A percentile compares a stretch with the other conserved stretches of the same genome.
Conservation (phyloP, 208 protist species). For the Acanthamoeba sp. region DNA sequence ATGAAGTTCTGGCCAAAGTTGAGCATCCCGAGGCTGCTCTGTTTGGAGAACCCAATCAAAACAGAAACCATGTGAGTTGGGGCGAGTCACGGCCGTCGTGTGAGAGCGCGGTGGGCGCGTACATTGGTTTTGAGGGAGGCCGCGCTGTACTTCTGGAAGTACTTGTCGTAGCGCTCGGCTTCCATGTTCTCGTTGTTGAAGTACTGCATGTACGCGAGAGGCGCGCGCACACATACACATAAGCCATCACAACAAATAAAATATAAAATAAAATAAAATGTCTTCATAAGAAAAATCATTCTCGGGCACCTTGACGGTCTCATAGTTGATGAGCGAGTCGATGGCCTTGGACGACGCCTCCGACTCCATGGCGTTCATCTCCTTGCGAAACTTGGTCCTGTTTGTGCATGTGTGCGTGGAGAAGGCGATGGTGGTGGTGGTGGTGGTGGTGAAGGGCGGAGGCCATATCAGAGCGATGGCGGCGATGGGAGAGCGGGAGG, state of each 20-base stretch:
- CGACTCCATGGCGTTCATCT: slow-evolving; percentile 90
- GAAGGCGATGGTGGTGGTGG: no score
- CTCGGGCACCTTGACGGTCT: slow-evolving; percentile 87
- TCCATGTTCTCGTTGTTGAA: slow-evolving; percentile 87
- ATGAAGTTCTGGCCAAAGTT: slow-evolving; percentile 90
- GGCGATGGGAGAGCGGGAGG: no score
- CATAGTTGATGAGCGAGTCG: slow-evolving; percentile 92
- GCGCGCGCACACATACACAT: no score
- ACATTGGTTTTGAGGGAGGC: slow-evolving; percentile 83
- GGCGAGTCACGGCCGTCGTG: background rate
- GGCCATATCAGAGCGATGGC: no score
- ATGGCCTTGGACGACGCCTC: slow-evolving; percentile 84
- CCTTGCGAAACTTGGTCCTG: slow-evolving; percentile 83
- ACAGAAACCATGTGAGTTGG: background rate
- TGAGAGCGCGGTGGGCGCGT: no score
- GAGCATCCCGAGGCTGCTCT: slow-evolving; percentile 81
- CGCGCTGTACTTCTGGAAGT: slow-evolving; percentile 80
- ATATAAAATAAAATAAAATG: slow-evolving; percentile 6
- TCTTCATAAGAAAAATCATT: background rate
- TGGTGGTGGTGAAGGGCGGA: no score
- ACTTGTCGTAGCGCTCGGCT: slow-evolving; percentile 75
- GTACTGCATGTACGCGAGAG: slow-evolving; percentile 74
- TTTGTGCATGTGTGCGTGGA: no score
- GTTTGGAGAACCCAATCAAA: background rate
- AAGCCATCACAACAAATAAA: background rate